A percentile compares a stretch with the other conserved stretches of the same genome.
phyloP scores from a whole-genome alignment of 768 basidiomycete species.

The Pleurotus sapidus region DNA sequence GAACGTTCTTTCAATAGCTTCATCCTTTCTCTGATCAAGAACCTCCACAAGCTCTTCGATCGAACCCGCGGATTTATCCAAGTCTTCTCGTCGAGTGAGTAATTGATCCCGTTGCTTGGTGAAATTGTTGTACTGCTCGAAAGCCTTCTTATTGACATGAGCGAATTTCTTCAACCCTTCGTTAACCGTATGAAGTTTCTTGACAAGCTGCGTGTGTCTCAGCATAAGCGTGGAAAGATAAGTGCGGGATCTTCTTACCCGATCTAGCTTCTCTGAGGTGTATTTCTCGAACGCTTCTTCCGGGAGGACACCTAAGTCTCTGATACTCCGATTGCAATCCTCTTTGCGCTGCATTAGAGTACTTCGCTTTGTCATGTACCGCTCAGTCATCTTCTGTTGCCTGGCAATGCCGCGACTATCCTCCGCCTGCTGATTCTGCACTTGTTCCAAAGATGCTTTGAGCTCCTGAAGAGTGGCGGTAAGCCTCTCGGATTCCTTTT shows the following conservation, averaged over 20 bases:
- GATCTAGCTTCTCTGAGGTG: conserved; percentile 81
- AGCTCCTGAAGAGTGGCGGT: conserved; percentile 65
- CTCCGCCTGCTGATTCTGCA: conserved; percentile 82
- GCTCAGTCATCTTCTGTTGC: conserved; percentile 93
- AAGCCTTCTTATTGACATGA: conserved; percentile 99
- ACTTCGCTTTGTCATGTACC: conserved; percentile 90
- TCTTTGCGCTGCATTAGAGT: conserved; percentile 84
- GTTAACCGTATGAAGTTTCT: conserved; percentile 89
- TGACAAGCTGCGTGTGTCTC: conserved; percentile 64
- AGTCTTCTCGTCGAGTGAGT: conserved; percentile 80
- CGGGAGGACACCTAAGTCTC: conserved; percentile 93
- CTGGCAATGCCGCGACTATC: conserved; percentile 84
- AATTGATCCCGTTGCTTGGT: conserved; percentile 96
- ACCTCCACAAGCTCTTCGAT: conserved; percentile 93
- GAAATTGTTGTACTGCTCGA: conserved; percentile 97
- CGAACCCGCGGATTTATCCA: conserved; percentile 84
- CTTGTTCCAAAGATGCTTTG: conserved; percentile 61
- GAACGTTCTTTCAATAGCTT: conserved; percentile 97
- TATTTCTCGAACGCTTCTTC: conserved; percentile 98
- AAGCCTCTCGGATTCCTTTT: conserved; percentile 68
- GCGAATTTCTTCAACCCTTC: conserved; percentile 95
- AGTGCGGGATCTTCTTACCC: conserved; percentile 45
- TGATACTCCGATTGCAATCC: conserved; percentile 92
- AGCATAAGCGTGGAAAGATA: neutral
- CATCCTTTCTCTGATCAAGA: conserved; percentile 95